Percentiles rank a stretch among this genome's conserved stretches.
phyloP scores from a whole-genome alignment of 352 stramenopile species.

The Aphanomyces invadans region DNA sequence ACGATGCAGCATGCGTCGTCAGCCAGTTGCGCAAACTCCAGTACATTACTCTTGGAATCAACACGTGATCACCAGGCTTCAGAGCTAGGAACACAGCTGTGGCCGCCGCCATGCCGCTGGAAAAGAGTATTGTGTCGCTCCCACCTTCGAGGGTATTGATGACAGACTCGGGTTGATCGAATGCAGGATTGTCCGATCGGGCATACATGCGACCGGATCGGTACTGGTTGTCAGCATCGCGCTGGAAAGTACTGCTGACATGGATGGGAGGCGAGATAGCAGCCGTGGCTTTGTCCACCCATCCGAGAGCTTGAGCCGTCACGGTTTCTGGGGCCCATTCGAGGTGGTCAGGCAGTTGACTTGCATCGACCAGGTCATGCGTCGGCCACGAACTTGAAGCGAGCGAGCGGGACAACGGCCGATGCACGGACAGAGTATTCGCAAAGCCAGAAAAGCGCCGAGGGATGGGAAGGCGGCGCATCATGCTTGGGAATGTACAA shows the following conservation, averaged over 20 bases:
- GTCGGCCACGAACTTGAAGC: not conserved
- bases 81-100: slow-evolving; percentile 22
- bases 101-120: slow-evolving; percentile 19
- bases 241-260: slow-evolving; percentile 25
- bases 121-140: slow-evolving; percentile 1
- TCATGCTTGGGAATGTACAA: not conserved
- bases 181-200: slow-evolving; percentile 14
- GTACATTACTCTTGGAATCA: slow-evolving; percentile 25
- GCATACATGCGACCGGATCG: slow-evolving; percentile 16
- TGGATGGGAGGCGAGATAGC: slow-evolving; percentile 24
- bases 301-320: not conserved
- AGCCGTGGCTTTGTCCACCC: slow-evolving; percentile 2
- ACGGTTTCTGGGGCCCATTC: not conserved
- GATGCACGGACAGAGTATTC: too few species aligned
- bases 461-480: too few species aligned
- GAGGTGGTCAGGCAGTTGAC: not conserved
- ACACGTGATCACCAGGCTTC: slow-evolving; percentile 8
- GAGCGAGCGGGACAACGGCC: too few species aligned
- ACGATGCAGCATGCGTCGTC: not conserved
- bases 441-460: too few species aligned
- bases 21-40: slow-evolving; percentile 20
- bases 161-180: not conserved
- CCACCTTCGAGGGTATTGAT: slow-evolving; percentile 18
- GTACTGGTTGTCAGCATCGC: slow-evolving; percentile 22
- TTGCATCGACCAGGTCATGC: not conserved